A percentile compares a stretch with the other conserved stretches of the same genome.
Conservation (phyloP, 1,284 basidiomycete species). For the Cryptococcus deneoformans region DNA sequence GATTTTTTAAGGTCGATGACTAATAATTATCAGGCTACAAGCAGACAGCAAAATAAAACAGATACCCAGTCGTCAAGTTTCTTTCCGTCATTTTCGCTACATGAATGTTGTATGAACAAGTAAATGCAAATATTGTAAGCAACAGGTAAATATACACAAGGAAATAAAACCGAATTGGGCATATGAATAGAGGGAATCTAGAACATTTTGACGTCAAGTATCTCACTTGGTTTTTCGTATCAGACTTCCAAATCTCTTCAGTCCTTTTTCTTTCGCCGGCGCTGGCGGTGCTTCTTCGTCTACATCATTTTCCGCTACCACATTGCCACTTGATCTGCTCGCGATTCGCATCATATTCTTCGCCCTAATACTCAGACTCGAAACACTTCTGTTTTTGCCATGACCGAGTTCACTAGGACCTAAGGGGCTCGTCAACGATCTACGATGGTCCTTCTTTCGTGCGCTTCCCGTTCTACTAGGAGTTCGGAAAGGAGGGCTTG, state of each 20-base stretch:
- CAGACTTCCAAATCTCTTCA: constrained; percentile 37
- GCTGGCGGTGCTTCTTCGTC: neutral
- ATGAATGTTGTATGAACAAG: neutral
- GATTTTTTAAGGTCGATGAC: constrained; percentile 1
- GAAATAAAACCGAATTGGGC: neutral
- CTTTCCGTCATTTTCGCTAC: neutral
- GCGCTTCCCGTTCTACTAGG: neutral
- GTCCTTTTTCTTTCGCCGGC: constrained; percentile 15
- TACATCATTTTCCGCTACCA: neutral
- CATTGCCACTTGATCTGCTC: neutral
- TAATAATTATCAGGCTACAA: constrained; percentile 33
- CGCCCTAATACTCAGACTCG: constrained; percentile 6
- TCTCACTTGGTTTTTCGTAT: constrained; percentile 18
- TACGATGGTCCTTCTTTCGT: neutral
- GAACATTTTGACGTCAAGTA: neutral
- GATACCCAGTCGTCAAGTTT: neutral
- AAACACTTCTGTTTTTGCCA: neutral
- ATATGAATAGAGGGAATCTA: neutral
- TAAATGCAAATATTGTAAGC: neutral
- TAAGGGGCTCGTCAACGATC: neutral
- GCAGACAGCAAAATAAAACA: constrained; percentile 33
- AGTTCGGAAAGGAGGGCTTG: neutral
- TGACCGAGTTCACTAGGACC: neutral
- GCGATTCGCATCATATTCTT: constrained; percentile 8
- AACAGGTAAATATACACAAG: neutral